Evolutionary conservation across 495 filamentous ascomycete genomes (phyloP).

Genomic region (Trichodelitschia bisporula): DNA sequence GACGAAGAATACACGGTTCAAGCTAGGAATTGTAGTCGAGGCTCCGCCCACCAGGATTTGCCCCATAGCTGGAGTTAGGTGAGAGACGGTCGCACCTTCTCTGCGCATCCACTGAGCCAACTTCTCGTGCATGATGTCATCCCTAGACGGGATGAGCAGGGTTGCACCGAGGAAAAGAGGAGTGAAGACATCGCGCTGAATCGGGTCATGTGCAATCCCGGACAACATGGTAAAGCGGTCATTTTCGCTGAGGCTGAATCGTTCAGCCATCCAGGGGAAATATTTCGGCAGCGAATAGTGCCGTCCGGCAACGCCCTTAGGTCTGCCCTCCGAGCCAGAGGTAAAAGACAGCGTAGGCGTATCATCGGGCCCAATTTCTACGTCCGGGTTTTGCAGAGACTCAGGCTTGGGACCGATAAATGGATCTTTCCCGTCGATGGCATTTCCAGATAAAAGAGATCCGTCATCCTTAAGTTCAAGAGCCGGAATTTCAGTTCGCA

Average conservation of each 20-base stretch:
- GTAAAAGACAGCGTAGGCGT: constrained; percentile 69
- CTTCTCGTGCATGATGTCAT: constrained; percentile 71
- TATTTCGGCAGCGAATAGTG: constrained; percentile 79
- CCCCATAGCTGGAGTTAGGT: constrained; percentile 89
- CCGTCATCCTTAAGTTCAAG: constrained; percentile 54
- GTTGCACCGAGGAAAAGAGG: constrained; percentile 73
- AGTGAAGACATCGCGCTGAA: constrained; percentile 85
- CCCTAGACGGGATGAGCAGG: constrained; percentile 55
- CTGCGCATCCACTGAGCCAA: constrained; percentile 82
- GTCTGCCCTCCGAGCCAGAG: constrained; percentile 58
- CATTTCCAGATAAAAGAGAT: constrained; percentile 43
- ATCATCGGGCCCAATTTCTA: constrained; percentile 76
- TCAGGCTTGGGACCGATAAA: too few species aligned
- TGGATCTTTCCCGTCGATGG: constrained; percentile 33
- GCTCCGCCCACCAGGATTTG: constrained; percentile 83
- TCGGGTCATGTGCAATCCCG: constrained; percentile 51
- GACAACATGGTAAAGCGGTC: constrained; percentile 63
- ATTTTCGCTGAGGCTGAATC: constrained; percentile 45
- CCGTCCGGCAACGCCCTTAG: constrained; percentile 71
- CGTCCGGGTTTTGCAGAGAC: constrained; percentile 38
- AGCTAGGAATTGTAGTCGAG: constrained; percentile 43
- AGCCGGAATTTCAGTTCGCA: constrained; percentile 56
- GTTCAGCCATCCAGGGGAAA: constrained; percentile 78
- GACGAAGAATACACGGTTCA: constrained; percentile 78
- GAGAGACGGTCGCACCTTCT: constrained; percentile 57